Conservation (phyloP, 2,329 filamentous ascomycete genomes). For the Trichoderma koningii region DNA sequence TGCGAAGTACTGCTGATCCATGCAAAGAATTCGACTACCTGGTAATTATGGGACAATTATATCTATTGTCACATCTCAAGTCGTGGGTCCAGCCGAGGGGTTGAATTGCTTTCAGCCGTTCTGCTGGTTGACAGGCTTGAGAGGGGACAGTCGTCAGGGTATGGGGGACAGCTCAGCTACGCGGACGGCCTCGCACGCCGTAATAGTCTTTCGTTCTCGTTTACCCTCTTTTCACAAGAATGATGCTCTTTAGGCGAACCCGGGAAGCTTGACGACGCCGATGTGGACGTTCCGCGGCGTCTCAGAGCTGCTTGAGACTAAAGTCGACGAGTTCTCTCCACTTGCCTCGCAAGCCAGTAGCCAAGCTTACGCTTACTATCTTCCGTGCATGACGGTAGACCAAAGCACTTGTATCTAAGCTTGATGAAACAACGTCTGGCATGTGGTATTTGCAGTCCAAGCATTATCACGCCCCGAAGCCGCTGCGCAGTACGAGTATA, state of each 20-base stretch:
- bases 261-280: neutral
- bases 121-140: too few species aligned
- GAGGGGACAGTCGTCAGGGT: too few species aligned
- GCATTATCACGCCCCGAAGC: too few species aligned
- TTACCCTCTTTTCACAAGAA: neutral
- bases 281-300: neutral
- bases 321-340: neutral
- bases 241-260: neutral
- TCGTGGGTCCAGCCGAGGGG: too few species aligned
- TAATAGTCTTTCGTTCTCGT: neutral
- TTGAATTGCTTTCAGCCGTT: too few species aligned
- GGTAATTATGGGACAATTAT: too few species aligned
- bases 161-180: too few species aligned
- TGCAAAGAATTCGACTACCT: too few species aligned
- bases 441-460: neutral
- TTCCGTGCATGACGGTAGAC: too few species aligned
- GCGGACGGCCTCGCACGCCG: neutral
- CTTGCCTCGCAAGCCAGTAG: neutral
- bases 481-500: too few species aligned
- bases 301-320: neutral
- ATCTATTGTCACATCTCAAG: too few species aligned
- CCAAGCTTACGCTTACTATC: neutral
- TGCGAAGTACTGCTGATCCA: too few species aligned
- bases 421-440: neutral
- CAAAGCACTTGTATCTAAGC: neutral